Base-by-base conservation (phyloP, 495 filamentous ascomycete genomes). In the Penicillium subrubescens region DNA sequence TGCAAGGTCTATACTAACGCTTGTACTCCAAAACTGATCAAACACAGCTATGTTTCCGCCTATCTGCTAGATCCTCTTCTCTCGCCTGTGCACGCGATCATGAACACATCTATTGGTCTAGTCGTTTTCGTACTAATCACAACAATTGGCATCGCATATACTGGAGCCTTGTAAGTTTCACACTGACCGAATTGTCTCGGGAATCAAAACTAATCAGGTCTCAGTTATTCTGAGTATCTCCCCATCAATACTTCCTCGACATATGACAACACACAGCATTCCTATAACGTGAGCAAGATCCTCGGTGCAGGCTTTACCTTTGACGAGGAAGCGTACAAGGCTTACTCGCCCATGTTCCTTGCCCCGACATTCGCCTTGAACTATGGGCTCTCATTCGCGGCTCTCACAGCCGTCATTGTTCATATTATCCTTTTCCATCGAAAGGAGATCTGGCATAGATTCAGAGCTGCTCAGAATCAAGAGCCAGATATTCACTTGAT, bases 321-420 rank as follows among this genome's bases (percentile, higher is more conserved):
- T 50, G 77, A 88, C 56, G 80, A 82, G 59, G 73, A 73, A 57
- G 83, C 81, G 11, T 88, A 88, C 70, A 80, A 87, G 63, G 73
- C 75, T 5, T 88, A 90, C 64, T 89, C 86, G 8, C 87, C 86
- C 1, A 77, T 88, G 15, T 90, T 87, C 63, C 73, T 90, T 8
- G 86, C 84, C 68, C 87, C 87, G 4, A 87, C 85, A 0, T 89
- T 89, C 66, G 80, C 84, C 35, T 68, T 89, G 54, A 77, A 83
- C 5, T 89, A 89, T 56, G 87, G 86, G 1, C 71, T 89, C 0
- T 87, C 85, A 0, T 89, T 89, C 63, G 87, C 87, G 1, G 81
- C 87, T 23, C 84, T 89, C 39, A 73, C 84, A 5, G 82, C 85
- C 3, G 73, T 86, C 25, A 70, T 89, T 35, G 84, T 87, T 17